phyloP scores from a whole-genome alignment of 805 yeast species.

The Cyberlindnera americana region DNA sequence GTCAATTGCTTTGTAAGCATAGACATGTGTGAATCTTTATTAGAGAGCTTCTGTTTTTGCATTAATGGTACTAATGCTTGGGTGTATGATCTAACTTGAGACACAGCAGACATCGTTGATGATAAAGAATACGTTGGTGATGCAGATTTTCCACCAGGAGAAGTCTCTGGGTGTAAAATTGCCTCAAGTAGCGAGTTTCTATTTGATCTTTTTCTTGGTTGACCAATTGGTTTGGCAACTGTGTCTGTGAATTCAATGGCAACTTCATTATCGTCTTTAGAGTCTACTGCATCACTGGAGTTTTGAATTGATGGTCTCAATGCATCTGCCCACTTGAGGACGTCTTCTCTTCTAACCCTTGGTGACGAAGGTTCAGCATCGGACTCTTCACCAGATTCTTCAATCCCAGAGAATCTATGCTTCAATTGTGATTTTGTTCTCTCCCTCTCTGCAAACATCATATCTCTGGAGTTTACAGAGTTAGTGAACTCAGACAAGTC shows the following conservation, averaged over 20 bases:
- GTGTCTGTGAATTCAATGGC: slow-evolving; percentile 19
- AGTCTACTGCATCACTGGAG: slow-evolving; percentile 1
- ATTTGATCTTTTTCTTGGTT: slow-evolving; percentile 12
- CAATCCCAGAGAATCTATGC: slow-evolving; percentile 18
- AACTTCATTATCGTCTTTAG: slow-evolving; percentile 22
- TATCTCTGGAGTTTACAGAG: slow-evolving; percentile 15
- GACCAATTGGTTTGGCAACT: slow-evolving; percentile 19
- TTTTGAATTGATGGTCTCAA: slow-evolving; percentile 9
- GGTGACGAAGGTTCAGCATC: slow-evolving; percentile 8
- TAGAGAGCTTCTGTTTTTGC: slow-evolving; percentile 10
- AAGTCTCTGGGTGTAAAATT: slow-evolving; percentile 19
- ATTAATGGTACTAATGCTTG: slow-evolving; percentile 15
- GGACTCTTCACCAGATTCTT: slow-evolving; percentile 21
- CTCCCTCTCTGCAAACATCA: slow-evolving; percentile 12
- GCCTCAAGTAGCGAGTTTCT: slow-evolving; percentile 29
- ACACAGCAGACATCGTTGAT: slow-evolving; percentile 17
- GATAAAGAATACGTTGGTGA: slow-evolving; percentile 25
- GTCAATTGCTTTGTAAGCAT: slow-evolving; percentile 27
- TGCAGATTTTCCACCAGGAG: slow-evolving; percentile 20
- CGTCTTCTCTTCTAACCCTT: slow-evolving; percentile 16
- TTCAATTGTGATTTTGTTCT: slow-evolving; percentile 16
- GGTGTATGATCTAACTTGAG: slow-evolving; percentile 15
- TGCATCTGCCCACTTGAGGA: slow-evolving; percentile 24
- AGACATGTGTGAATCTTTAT: slow-evolving; percentile 20
- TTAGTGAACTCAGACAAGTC: slow-evolving; percentile 27